Conservation (phyloP, 805 yeast species). For the Schizosaccharomyces osmophilus region DNA sequence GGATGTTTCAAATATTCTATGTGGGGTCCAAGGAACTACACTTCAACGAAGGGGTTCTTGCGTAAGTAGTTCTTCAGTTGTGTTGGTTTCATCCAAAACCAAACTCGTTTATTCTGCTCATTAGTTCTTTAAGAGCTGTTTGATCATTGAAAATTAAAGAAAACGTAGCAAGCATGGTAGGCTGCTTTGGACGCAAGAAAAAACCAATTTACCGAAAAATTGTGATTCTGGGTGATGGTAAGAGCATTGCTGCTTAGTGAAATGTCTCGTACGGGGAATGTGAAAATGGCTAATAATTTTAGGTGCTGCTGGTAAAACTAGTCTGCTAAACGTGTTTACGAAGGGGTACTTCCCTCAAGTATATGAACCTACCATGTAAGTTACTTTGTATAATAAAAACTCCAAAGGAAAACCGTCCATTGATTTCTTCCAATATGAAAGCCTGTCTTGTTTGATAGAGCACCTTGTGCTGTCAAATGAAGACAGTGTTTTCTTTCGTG, state of each 20-base stretch:
- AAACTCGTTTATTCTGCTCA: background rate
- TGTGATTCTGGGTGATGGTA: conserved; percentile 10
- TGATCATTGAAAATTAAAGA: background rate
- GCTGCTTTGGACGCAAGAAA: conserved; percentile 22
- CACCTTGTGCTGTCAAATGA: background rate
- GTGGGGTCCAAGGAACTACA: no score
- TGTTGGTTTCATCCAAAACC: background rate
- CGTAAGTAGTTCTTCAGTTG: background rate
- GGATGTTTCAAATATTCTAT: no score
- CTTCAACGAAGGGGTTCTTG: background rate
- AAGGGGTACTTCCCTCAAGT: conserved; percentile 96
- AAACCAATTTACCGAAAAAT: conserved; percentile 11
- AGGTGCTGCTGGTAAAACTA: conserved; percentile 97
- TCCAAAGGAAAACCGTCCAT: background rate
- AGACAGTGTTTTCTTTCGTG: background rate
- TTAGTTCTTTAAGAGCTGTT: no score
- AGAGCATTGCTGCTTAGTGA: background rate
- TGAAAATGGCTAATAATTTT: conserved; percentile 18
- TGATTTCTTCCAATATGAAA: no score
- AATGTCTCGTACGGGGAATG: background rate
- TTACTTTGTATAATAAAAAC: background rate
- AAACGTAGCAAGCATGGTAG: conserved; percentile 13
- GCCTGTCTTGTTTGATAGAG: no score
- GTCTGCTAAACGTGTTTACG: conserved; percentile 80
- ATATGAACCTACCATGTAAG: conserved; percentile 72